These are phyloP conservation scores for Pythium coloratum DNA, from an alignment of 352 stramenopile species.

Conservation along the genomic window DNA sequence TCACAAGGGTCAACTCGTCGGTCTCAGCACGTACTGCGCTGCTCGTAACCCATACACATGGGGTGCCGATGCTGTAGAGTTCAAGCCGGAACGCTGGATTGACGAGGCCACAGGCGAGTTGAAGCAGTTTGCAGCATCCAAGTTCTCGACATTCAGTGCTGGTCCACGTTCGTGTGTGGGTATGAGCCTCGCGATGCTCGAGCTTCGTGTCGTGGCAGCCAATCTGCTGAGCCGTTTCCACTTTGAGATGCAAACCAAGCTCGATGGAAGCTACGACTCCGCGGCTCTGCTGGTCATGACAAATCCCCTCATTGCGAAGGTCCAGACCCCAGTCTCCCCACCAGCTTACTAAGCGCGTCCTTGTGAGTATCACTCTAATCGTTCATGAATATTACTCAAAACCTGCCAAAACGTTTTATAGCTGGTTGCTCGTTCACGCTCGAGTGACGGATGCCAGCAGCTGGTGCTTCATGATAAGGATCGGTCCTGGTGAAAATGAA, in stretches of 20 bases:
- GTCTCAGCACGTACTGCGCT: conserved; percentile 30
- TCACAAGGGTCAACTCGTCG: conserved; percentile 22
- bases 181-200: conserved; percentile 44
- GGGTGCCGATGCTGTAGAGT: conserved; percentile 49
- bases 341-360: background rate
- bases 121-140: conserved; percentile 15
- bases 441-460: conserved; percentile 7
- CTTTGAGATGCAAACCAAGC: background rate
- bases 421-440: background rate
- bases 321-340: background rate
- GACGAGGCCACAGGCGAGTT: conserved; percentile 16
- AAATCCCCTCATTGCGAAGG: background rate
- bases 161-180: conserved; percentile 39
- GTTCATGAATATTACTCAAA: background rate
- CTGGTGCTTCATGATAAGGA: conserved; percentile 22
- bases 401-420: too few relatives aligned
- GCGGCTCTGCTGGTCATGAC: background rate
- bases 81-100: conserved; percentile 63
- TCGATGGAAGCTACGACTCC: background rate
- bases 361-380: background rate
- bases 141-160: conserved; percentile 44
- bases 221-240: background rate
- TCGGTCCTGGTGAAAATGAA: conserved; percentile 4
- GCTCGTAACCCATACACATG: conserved; percentile 33
- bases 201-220: background rate